Evolutionary conservation across 2,329 filamentous ascomycete species (phyloP).

Genomic region (Colletotrichum magnum): DNA sequence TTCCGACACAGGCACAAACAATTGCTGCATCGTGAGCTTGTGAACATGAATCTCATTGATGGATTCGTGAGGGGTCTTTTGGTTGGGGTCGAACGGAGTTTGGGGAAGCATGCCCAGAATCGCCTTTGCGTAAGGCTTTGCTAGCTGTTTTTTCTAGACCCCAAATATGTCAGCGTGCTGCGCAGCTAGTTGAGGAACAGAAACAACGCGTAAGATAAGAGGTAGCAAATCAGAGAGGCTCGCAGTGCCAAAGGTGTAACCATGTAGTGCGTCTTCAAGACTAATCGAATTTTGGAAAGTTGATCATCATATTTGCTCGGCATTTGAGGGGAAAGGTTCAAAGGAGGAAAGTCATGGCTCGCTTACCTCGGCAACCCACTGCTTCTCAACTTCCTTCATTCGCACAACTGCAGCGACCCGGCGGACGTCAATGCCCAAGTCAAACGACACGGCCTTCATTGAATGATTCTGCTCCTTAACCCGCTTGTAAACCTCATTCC

Average conservation of each 20-base stretch:
- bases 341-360: slow-evolving; percentile 55
- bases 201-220: neutral
- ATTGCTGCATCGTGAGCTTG: slow-evolving; percentile 71
- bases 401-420: slow-evolving; percentile 88
- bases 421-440: slow-evolving; percentile 84
- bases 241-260: slow-evolving; percentile 86
- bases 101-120: slow-evolving; percentile 85
- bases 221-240: slow-evolving; percentile 76
- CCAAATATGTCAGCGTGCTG: slow-evolving; percentile 42
- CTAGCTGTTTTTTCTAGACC: slow-evolving; percentile 77
- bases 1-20: slow-evolving; percentile 76
- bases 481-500: slow-evolving; percentile 80
- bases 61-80: slow-evolving; percentile 63
- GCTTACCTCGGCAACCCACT: slow-evolving; percentile 82
- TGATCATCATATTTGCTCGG: slow-evolving; percentile 65
- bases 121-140: slow-evolving; percentile 81
- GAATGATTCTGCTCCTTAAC: slow-evolving; percentile 77
- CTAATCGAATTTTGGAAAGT: slow-evolving; percentile 91
- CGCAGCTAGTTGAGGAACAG: slow-evolving; percentile 8
- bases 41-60: slow-evolving; percentile 78
- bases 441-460: slow-evolving; percentile 82
- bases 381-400: slow-evolving; percentile 87
- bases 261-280: slow-evolving; percentile 97
- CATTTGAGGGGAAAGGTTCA: slow-evolving; percentile 1
- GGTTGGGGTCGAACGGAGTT: slow-evolving; percentile 63